A percentile compares a stretch with the other conserved stretches of the same genome.
These are phyloP conservation scores for Naganishia vishniacii DNA, from an alignment of 768 basidiomycete species.

Conservation along the genomic window DNA sequence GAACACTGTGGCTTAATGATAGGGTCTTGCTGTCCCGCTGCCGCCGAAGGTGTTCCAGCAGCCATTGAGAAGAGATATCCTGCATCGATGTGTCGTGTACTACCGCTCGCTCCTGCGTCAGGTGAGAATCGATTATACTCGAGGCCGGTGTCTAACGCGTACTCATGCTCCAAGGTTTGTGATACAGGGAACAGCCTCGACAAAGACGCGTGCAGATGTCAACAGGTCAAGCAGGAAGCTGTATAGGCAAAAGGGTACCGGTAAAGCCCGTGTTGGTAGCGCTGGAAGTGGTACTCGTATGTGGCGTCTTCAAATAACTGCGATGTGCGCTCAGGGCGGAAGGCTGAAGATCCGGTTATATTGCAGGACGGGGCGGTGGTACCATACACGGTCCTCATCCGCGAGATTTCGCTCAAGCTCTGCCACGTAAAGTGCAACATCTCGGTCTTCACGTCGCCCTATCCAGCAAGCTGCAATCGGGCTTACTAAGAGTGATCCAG, in stretches of 20 bases:
- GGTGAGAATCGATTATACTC: constrained; percentile 21
- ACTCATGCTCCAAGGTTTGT: too few species aligned
- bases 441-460: constrained; percentile 90
- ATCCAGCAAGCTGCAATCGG: constrained; percentile 72
- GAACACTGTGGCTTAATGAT: background rate
- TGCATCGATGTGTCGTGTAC: constrained; percentile 85
- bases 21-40: constrained; percentile 47
- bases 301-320: constrained; percentile 30
- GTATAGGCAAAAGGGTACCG: constrained; percentile 83
- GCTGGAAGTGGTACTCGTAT: constrained; percentile 54
- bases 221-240: constrained; percentile 83
- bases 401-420: constrained; percentile 81
- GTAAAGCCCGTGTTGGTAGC: constrained; percentile 83
- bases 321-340: too few species aligned
- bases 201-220: constrained; percentile 87
- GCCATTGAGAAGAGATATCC: constrained; percentile 82
- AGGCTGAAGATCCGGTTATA: too few species aligned
- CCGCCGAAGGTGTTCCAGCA: constrained; percentile 67
- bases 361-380: constrained; percentile 72
- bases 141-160: too few species aligned
- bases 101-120: constrained; percentile 82
- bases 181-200: constrained; percentile 73
- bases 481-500: constrained; percentile 66
- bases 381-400: constrained; percentile 86
- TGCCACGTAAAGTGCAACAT: constrained; percentile 84